Percentiles rank a stretch among this genome's conserved stretches.
Conservation (phyloP, 2,329 filamentous ascomycete species). For the Paracorniculantispora psalliotae region DNA sequence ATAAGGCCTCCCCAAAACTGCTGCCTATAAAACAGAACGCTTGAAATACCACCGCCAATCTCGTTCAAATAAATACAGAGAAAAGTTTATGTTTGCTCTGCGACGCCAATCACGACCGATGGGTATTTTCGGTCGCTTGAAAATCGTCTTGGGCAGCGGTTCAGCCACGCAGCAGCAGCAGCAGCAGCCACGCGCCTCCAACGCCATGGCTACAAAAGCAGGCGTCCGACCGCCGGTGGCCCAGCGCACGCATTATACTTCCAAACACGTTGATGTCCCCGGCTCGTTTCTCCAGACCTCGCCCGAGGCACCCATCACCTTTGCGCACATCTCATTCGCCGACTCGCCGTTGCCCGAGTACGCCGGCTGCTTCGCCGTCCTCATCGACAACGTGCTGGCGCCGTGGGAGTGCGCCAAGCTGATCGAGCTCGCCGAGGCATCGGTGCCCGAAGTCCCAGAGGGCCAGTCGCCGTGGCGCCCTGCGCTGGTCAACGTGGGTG, state of each 20-base stretch:
- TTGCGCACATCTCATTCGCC: slow-evolving; percentile 47
- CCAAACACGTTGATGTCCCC: slow-evolving; percentile 32
- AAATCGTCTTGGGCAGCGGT: background rate
- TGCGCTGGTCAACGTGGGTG: slow-evolving; percentile 63
- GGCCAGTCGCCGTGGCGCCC: slow-evolving; percentile 51
- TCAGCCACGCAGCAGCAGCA: background rate
- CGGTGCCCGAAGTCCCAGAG: slow-evolving; percentile 28
- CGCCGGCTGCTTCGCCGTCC: slow-evolving; percentile 46
- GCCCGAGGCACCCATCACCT: slow-evolving; percentile 36
- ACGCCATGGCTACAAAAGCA: background rate
- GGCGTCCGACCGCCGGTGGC: background rate
- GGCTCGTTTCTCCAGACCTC: slow-evolving; percentile 38
- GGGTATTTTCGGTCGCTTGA: background rate
- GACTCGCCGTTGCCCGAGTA: slow-evolving; percentile 47
- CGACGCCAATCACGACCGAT: background rate
- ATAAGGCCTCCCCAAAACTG: background rate
- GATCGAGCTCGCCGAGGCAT: slow-evolving; percentile 45
- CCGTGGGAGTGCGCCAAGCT: slow-evolving; percentile 55
- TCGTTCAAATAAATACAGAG: background rate
- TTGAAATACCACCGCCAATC: background rate
- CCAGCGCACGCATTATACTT: slow-evolving; percentile 23
- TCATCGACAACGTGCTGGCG: slow-evolving; percentile 56
- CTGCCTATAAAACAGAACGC: background rate
- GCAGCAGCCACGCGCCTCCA: background rate
- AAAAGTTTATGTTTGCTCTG: background rate